phyloP scores from a whole-genome alignment of 2,329 filamentous ascomycete genomes.

The Bipolaris sorokiniana region DNA sequence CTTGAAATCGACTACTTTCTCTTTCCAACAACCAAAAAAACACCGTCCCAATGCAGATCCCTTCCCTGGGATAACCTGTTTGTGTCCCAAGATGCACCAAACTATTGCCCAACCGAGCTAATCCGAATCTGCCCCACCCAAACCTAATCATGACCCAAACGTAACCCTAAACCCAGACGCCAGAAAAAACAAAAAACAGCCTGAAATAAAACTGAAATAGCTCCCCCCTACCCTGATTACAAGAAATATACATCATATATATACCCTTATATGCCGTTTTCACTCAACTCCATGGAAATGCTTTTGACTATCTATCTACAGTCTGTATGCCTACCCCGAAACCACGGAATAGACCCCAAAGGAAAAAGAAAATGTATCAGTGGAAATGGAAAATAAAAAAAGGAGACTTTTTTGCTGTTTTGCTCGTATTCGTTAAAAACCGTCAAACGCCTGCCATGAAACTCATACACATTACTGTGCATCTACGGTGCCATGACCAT shows the following conservation, averaged over 20 bases:
- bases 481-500: conserved; percentile 74
- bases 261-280: conserved; percentile 1
- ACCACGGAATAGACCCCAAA: conserved; percentile 14
- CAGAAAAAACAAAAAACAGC: conserved; percentile 9
- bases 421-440: conserved; percentile 20
- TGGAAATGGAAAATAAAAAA: background rate
- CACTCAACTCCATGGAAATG: conserved; percentile 15
- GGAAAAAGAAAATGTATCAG: conserved; percentile 2
- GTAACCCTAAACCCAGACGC: background rate
- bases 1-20: conserved; percentile 1
- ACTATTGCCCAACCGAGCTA: background rate
- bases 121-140: background rate
- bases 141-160: background rate
- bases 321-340: conserved; percentile 2
- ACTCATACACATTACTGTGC: conserved; percentile 5
- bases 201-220: conserved; percentile 18
- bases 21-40: conserved; percentile 3
- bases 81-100: background rate
- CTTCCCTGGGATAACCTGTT: conserved; percentile 2
- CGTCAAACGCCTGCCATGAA: conserved; percentile 17
- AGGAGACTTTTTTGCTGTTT: conserved; percentile 10
- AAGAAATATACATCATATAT: conserved; percentile 30
- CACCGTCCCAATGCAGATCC: conserved; percentile 16
- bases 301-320: conserved; percentile 17
- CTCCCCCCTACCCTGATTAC: conserved; percentile 21